A percentile compares a stretch with the other conserved stretches of the same genome.
Evolutionary conservation across 2,329 filamentous ascomycete genomes (phyloP).

Genomic region (Talaromyces marneffei): DNA sequence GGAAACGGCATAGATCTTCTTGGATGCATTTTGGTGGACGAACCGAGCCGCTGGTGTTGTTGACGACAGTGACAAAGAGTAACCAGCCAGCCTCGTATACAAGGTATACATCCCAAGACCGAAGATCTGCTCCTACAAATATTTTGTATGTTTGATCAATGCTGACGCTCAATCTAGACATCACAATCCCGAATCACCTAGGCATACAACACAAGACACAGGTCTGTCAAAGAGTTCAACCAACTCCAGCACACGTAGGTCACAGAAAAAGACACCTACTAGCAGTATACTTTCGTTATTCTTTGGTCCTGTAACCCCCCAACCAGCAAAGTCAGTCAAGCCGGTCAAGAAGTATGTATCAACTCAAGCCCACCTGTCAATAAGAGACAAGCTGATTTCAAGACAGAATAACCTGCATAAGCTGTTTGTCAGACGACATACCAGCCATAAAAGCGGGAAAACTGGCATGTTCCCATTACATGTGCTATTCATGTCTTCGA

Average conservation of each 20-base stretch:
- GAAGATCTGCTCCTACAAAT: not conserved
- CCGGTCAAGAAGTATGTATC: not conserved
- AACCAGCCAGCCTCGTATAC: not conserved
- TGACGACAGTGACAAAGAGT: not conserved
- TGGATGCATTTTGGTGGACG: not conserved
- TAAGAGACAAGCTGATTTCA: not conserved
- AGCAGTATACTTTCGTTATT: conserved; percentile 2
- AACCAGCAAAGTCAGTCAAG: not conserved
- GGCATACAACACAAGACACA: not conserved
- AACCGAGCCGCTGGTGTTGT: not conserved
- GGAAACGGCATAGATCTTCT: not conserved
- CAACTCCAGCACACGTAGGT: not conserved
- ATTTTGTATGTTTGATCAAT: not conserved
- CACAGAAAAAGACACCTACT: not conserved
- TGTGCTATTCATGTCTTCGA: conserved; percentile 73
- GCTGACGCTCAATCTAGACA: not conserved
- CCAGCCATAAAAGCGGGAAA: conserved; percentile 60
- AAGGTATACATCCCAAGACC: not conserved
- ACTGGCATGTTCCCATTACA: conserved; percentile 71
- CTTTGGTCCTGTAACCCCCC: not conserved
- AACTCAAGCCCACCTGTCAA: not conserved
- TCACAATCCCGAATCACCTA: not conserved
- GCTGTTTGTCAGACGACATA: conserved; percentile 63
- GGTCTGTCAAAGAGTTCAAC: not conserved
- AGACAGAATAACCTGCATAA: conserved; percentile 62